Percentiles rank a stretch among this genome's conserved stretches.
Conservation (phyloP, 1,284 basidiomycete species). For the Cronartium quercuum region DNA sequence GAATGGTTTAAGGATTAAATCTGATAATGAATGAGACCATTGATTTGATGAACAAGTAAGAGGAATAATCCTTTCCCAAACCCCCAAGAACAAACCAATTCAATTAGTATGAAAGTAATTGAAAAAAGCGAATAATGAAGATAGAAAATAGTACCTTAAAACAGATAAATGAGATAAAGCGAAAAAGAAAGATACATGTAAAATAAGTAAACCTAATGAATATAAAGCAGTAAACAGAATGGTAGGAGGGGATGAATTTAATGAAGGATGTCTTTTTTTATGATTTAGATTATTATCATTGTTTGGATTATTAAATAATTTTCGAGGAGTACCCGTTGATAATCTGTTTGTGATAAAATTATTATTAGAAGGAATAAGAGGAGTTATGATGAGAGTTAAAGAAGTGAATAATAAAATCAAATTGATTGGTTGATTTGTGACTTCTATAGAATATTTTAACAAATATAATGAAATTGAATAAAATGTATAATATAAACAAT, state of each 20-base stretch:
- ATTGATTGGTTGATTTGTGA: not conserved
- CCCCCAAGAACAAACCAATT: not conserved
- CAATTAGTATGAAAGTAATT: not conserved
- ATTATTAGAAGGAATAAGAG: too few species aligned
- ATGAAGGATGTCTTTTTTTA: not conserved
- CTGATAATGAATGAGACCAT: slow-evolving; percentile 2
- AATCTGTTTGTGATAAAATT: not conserved
- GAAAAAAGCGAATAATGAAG: not conserved
- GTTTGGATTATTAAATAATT: not conserved
- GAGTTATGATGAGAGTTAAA: not conserved
- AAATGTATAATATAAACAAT: not conserved
- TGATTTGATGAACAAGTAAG: not conserved
- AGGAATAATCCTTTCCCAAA: not conserved
- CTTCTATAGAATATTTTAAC: not conserved
- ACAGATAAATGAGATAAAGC: slow-evolving; percentile 6
- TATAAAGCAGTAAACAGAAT: not conserved
- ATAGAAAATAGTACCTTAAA: too few species aligned
- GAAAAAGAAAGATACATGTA: not conserved
- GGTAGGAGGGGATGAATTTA: not conserved
- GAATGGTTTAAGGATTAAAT: not conserved
- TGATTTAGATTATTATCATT: not conserved
- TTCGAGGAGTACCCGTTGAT: not conserved
- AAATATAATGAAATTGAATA: not conserved
- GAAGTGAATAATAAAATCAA: not conserved
- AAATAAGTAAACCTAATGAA: not conserved